Percentiles rank a stretch among this genome's conserved stretches.
Conservation (phyloP, 768 basidiomycete species). For the Tulasnella sp. region DNA sequence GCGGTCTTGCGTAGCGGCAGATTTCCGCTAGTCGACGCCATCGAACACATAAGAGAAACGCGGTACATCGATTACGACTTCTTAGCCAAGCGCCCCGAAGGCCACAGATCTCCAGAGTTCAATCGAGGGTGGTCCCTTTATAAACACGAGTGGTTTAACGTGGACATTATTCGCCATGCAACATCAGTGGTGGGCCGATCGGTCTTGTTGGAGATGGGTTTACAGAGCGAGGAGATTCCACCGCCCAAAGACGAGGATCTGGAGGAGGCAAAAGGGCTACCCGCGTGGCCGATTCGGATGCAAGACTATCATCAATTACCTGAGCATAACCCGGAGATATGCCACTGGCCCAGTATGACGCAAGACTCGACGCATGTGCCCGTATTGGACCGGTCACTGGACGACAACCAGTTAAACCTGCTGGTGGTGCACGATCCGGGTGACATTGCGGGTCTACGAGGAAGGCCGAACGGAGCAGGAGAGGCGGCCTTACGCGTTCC, state of each 20-base stretch:
- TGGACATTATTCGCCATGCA: not conserved
- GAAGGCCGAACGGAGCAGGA: too few species aligned
- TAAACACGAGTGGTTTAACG: not conserved
- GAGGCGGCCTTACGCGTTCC: too few species aligned
- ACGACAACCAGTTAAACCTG: not conserved
- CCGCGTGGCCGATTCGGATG: not conserved
- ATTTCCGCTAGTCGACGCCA: not conserved
- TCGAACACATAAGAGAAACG: not conserved
- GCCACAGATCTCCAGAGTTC: not conserved
- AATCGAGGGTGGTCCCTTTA: not conserved
- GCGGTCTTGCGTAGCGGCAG: not conserved
- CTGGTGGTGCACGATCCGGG: slow-evolving; percentile 6
- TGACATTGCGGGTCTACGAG: not conserved
- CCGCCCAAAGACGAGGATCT: not conserved
- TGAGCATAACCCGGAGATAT: not conserved
- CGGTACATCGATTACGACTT: not conserved
- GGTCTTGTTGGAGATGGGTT: not conserved
- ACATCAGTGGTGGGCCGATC: not conserved
- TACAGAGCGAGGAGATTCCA: not conserved
- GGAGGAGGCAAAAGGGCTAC: not conserved
- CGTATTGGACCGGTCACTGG: not conserved
- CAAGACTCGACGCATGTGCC: not conserved
- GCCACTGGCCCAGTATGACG: not conserved
- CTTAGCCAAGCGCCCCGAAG: not conserved
- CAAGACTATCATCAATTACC: not conserved